Evolutionary conservation across 176 grass and related monocot genomes (phyloP).

Genomic region (Oryza glumipatula): DNA sequence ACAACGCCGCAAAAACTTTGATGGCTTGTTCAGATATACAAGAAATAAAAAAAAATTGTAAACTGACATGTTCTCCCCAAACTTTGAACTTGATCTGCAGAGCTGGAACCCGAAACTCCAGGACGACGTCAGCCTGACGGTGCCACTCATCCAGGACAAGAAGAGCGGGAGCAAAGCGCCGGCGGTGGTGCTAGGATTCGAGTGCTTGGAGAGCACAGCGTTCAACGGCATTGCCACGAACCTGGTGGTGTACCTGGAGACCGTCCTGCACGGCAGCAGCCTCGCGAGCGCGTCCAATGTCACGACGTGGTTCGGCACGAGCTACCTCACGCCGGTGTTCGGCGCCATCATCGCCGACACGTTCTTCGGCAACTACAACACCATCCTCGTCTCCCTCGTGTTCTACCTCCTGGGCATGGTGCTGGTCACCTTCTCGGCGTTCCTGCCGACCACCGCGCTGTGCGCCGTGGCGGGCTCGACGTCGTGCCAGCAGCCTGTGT

Average conservation of each 20-base stretch:
- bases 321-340: constrained; percentile 61
- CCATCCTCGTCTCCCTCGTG: constrained; percentile 62
- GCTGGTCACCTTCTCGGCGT: constrained; percentile 57
- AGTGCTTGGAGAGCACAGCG: constrained; percentile 57
- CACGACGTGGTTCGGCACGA: constrained; percentile 62
- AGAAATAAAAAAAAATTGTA: not conserved
- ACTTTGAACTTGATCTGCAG: constrained; percentile 8
- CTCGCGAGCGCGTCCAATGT: constrained; percentile 54
- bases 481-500: constrained; percentile 26
- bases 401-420: constrained; percentile 68
- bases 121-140: constrained; percentile 16
- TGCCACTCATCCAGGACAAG: constrained; percentile 44
- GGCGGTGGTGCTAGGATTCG: constrained; percentile 40
- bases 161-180: constrained; percentile 44
- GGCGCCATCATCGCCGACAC: constrained; percentile 72
- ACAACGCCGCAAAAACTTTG: not conserved
- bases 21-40: not conserved
- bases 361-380: constrained; percentile 63
- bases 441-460: constrained; percentile 43
- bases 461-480: constrained; percentile 8
- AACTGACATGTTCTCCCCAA: constrained; percentile 24
- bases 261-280: constrained; percentile 55
- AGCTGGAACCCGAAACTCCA: not conserved
- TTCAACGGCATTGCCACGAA: constrained; percentile 60
- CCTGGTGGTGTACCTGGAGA: constrained; percentile 67